Base-by-base conservation (phyloP, 2,329 filamentous ascomycete genomes). In the Colletotrichum aenigma region DNA sequence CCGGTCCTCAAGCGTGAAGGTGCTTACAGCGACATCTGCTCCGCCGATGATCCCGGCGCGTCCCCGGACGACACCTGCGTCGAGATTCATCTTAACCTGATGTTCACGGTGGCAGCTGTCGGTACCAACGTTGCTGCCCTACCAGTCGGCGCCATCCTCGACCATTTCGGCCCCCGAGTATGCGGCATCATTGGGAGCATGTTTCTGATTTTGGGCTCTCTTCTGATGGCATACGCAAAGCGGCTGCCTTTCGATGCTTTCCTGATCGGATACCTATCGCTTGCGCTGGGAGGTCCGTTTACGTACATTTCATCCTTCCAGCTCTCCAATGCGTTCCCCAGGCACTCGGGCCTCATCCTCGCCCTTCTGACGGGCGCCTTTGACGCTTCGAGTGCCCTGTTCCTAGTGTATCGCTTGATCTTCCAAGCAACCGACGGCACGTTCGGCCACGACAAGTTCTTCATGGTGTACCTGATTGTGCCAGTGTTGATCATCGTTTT, bases 81-180 rank as follows among this genome's bases (percentile, higher is more conserved):
- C 74, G 91, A 91, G 80, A 91, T 92, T 69, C 89, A 89, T 75
- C 89, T 98, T 72, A 98, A 98, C 83, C 87, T 98, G 78, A 98
- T 98, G 94, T 98, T 98, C 87, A 97, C 95, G 7, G 90, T 96
- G 55, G 96, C 96, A 15, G 96, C 95, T 16, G 95, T 98, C 12
- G 94, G 91, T 8, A 97, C 96, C 52, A 98, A 98, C 80, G 94
- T 98, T 15, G 95, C 93, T 55, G 96, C 96, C 15, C 88, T 98
- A 8, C 95, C 96, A 3, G 92, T 98, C 13, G 96, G 96, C 61
- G 94, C 95, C 4, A 93, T 98, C 60, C 90, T 98, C 26, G 96
- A 98, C 84, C 89, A 92, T 77, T 96, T 91, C 81, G 96, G 96
- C 2, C 96, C 96, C 16, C 91, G 94, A 71, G 89, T 95, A 6